Base-by-base conservation (phyloP, 2,329 filamentous ascomycete species). In the Cryphonectria japonica region DNA sequence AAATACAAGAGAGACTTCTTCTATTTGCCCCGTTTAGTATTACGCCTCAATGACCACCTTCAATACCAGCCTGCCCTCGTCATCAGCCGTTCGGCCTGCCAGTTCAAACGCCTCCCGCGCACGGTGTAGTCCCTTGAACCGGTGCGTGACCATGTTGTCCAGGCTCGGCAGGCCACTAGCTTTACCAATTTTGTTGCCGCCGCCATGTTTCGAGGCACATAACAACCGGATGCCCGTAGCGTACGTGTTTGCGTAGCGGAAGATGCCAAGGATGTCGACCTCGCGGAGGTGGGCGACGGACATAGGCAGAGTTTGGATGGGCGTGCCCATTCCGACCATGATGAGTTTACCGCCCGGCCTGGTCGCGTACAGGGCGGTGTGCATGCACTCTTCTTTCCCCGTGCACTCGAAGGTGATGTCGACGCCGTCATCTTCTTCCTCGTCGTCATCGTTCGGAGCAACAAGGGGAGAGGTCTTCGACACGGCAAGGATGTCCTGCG, bases 251-350 rank as follows among this genome's bases (percentile, higher is more conserved):
- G 91, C 91, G 75, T 94, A 94, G 64, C 92, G 86, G 82, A 94
- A 94, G 41, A 93, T 89, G 46, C 92, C 92, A n/a, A 93, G 81
- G 43, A 94, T 91, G 77, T 94, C 92, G 60, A 94, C 89, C 81
- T 95, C 92, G 52, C 91, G 87, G 39, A 93, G 83, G 54, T 92
- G 91, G 3, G 92, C 92, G 6, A 91, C 90, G 9, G 89, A 92
- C 62, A 95, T 83, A 1, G 92, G 92, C 1, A 94, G 84, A 0
- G 91, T 93, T 79, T 94, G 91, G 67, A 93, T 87, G 0, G 92
- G 92, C 6, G 88, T 92, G 52, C 92, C 92, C 92, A 94, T 94
- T 68, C 92, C 92, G 34, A 95, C 91, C 79, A 94, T 89, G 79
- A 94, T 86, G 65, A 94, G 85, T 75, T 90, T 91, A 26, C 92